These are phyloP conservation scores for Whalleya microplaca DNA, from an alignment of 2,329 filamentous ascomycete genomes.

Conservation along the genomic window DNA sequence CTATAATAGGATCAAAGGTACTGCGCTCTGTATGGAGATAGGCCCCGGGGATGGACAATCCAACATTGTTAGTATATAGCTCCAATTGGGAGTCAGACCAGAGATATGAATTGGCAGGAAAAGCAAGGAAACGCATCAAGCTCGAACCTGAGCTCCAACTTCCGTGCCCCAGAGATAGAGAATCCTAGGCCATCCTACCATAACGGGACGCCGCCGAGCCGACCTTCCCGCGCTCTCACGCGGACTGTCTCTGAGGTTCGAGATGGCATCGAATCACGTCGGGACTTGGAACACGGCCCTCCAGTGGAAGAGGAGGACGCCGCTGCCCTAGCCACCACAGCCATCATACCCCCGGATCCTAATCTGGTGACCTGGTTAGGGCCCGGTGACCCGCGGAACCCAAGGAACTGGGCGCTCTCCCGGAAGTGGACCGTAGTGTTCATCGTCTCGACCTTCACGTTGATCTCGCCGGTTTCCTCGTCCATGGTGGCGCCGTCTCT, in stretches of 20 bases:
- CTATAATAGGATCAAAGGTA: too few species aligned
- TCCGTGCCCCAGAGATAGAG: not conserved
- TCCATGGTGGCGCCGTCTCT: constrained; percentile 60
- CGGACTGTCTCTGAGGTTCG: constrained; percentile 44
- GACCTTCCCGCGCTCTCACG: constrained; percentile 28
- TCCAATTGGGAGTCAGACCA: not conserved
- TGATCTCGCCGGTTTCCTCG: constrained; percentile 63
- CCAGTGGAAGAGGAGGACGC: constrained; percentile 27
- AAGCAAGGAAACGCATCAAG: not conserved
- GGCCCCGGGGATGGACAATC: not conserved
- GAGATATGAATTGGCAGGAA: not conserved
- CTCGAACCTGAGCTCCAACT: not conserved
- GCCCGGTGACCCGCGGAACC: constrained; percentile 54
- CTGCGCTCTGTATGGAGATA: not conserved
- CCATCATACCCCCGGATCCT: constrained; percentile 39
- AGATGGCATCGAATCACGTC: constrained; percentile 44
- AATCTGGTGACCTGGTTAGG: constrained; percentile 55
- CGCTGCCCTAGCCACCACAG: constrained; percentile 25
- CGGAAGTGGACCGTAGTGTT: constrained; percentile 62
- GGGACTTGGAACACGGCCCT: constrained; percentile 38
- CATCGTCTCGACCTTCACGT: constrained; percentile 59
- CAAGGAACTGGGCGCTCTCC: constrained; percentile 57
- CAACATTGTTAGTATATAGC: not conserved
- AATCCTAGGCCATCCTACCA: not conserved
- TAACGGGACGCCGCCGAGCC: not conserved